Percentiles rank a stretch among this genome's conserved stretches.
Evolutionary conservation across 2,329 filamentous ascomycete species (phyloP).

Genomic region (Fusarium metavorans): DNA sequence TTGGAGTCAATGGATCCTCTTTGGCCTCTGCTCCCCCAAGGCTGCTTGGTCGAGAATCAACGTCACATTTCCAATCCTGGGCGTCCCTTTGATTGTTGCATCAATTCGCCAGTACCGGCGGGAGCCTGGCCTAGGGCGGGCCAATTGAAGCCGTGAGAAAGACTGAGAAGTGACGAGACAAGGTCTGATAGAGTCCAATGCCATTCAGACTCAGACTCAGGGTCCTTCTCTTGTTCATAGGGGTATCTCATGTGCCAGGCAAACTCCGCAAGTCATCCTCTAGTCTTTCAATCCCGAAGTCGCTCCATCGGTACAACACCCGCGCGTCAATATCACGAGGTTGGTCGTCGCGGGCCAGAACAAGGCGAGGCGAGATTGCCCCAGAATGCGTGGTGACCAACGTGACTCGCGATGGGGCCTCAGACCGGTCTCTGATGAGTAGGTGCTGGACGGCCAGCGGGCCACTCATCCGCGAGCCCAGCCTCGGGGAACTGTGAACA

Average conservation of each 20-base stretch:
- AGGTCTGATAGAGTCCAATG: constrained; percentile 23
- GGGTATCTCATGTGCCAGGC: constrained; percentile 35
- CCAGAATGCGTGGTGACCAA: constrained; percentile 26
- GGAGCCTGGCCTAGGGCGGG: constrained; percentile 32
- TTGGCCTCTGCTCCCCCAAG: constrained; percentile 23
- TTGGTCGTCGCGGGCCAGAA: constrained; percentile 33
- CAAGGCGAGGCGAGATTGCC: constrained; percentile 34
- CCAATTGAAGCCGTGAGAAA: constrained; percentile 27
- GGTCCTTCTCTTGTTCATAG: constrained; percentile 24
- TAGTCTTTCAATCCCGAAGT: constrained; percentile 25
- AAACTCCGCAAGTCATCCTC: constrained; percentile 18
- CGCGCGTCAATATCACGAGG: constrained; percentile 38
- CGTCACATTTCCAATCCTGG: constrained; percentile 38
- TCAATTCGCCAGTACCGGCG: constrained; percentile 31
- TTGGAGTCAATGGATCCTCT: constrained; percentile 30
- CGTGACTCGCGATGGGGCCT: constrained; percentile 43
- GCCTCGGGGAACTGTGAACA: constrained; percentile 26
- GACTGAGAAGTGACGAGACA: constrained; percentile 18
- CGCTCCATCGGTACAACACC: constrained; percentile 15
- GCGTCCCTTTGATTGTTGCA: constrained; percentile 25
- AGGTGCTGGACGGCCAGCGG: constrained; percentile 33
- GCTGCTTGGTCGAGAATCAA: constrained; percentile 15
- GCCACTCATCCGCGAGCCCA: constrained; percentile 41
- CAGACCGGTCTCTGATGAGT: constrained; percentile 38
- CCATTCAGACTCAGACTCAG: constrained; percentile 2